A percentile compares a stretch with the other conserved stretches of the same genome.
Evolutionary conservation across 352 stramenopile species (phyloP).

Genomic region (Globisporangium spinosum): DNA sequence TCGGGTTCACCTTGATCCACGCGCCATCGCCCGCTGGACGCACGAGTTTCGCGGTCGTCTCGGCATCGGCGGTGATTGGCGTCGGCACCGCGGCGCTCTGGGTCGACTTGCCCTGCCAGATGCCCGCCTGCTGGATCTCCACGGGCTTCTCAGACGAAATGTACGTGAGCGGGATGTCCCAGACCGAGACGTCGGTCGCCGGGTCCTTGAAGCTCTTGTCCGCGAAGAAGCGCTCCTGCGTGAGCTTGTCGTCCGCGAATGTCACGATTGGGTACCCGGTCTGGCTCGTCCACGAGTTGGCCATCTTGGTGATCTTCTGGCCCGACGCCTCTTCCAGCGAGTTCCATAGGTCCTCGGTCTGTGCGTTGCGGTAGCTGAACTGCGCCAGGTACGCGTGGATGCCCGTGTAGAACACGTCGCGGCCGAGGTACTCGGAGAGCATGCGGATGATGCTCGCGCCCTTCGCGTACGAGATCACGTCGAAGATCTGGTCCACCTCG

Average conservation of each 20-base stretch:
- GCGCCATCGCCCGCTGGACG: conserved; percentile 25
- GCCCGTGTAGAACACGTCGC: conserved; percentile 75
- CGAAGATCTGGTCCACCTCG: conserved; percentile 98
- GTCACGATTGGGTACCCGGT: conserved; percentile 92
- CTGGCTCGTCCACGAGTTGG: conserved; percentile 92
- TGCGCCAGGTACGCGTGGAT: conserved; percentile 92
- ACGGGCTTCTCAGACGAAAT: conserved; percentile 38
- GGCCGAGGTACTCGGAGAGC: conserved; percentile 73
- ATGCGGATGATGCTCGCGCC: conserved; percentile 79
- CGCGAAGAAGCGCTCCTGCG: conserved; percentile 92
- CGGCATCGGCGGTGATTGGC: conserved; percentile 7
- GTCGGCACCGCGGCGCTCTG: background rate
- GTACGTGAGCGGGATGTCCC: conserved; percentile 87
- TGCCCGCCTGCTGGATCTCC: conserved; percentile 52
- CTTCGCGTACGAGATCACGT: conserved; percentile 97
- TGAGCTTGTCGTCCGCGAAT: conserved; percentile 62
- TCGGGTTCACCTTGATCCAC: conserved; percentile 96
- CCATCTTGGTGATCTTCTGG: conserved; percentile 90
- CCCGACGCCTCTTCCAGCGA: conserved; percentile 89
- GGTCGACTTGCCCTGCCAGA: conserved; percentile 39
- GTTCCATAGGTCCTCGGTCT: conserved; percentile 94
- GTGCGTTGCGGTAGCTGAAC: conserved; percentile 93
- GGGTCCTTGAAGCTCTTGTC: conserved; percentile 77
- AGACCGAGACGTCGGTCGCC: conserved; percentile 44
- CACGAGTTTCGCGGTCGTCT: conserved; percentile 17